Conservation (phyloP, 768 basidiomycete species). For the Clitopilus hobsonii region DNA sequence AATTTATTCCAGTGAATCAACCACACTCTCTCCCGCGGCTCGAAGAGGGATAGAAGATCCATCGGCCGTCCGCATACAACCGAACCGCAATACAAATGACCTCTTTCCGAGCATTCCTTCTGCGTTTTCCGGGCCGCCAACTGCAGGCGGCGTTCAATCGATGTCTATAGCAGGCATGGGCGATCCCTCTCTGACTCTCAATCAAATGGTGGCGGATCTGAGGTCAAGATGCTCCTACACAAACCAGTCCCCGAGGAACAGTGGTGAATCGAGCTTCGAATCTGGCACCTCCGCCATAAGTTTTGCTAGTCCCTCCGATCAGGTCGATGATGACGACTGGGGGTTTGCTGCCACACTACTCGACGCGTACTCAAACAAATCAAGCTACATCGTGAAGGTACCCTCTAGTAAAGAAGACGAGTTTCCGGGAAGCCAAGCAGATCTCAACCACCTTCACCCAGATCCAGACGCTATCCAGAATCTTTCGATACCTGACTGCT, state of each 20-base stretch:
- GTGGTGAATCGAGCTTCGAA: slow-evolving; percentile 1
- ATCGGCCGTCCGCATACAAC: slow-evolving; percentile 23
- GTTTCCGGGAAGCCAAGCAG: not conserved
- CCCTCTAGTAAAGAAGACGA: not conserved
- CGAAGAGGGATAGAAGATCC: slow-evolving; percentile 32
- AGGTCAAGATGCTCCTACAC: slow-evolving; percentile 31
- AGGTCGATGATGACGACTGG: slow-evolving; percentile 24
- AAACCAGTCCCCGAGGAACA: slow-evolving; percentile 5
- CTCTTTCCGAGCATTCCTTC: slow-evolving; percentile 39
- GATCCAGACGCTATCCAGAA: not conserved
- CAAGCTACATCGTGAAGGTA: not conserved
- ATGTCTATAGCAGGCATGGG: slow-evolving; percentile 18
- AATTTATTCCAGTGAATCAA: not conserved
- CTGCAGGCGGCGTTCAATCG: slow-evolving; percentile 28
- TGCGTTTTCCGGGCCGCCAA: slow-evolving; percentile 38
- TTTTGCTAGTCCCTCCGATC: slow-evolving; percentile 9
- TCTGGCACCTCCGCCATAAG: slow-evolving; percentile 8
- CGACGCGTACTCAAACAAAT: slow-evolving; percentile 4
- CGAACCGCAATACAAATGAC: slow-evolving; percentile 11
- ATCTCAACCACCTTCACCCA: not conserved
- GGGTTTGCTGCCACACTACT: slow-evolving; percentile 29
- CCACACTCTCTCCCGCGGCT: slow-evolving; percentile 23
- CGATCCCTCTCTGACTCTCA: slow-evolving; percentile 26
- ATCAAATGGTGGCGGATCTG: slow-evolving; percentile 43
- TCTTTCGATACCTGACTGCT: not conserved